Evolutionary conservation across 2,329 filamentous ascomycete genomes (phyloP), one percentile per base, ranked within the genome.

Genomic region (Colletotrichum tropicale): DNA sequence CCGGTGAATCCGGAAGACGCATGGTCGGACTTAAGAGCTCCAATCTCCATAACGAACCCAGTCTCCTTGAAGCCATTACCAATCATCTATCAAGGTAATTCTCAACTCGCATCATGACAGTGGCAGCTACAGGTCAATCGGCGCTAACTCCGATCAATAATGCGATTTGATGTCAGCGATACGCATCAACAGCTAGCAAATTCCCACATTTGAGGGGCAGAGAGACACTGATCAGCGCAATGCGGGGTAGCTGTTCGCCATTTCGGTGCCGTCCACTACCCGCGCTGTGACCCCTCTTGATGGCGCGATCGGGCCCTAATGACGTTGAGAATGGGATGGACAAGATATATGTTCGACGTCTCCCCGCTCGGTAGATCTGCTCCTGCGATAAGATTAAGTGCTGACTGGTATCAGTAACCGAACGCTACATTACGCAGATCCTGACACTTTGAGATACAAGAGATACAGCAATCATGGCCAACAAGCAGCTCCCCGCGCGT

Each of bases 231-330:
- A 73, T 68, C 70, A 65, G 43, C 64, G 21, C 28, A 8, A 24
- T 76, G 74, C 70, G 74, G 74, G 74, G 74, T 69, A 76, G 56
- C 24, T 68, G 32, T 60, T 26, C 28, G 43, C 28, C 43, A 52
- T 52, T 48, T 69, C 58, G 64, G 64, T 73, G 34, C 34, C 43
- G 52, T 56, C 28, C 32, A 18, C 55, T 28, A 67, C 13, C 64
- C 56, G 73, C 70, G 70, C 70, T 73, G 70, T 73, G 70, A 73
- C 73, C 69, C 64, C 55, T 52, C 64, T 56, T 48, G 12, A 74
- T 68, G 70, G 67, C 70, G 73, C 64, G 73, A 65, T 61, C 43
- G 70, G 58, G 56, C 58, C n/a, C 18, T 64, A 21, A 65, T 76
- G 74, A 74, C 74, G 74, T 76, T 43, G 28, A 18, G 43, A 5